Evolutionary conservation across 1,284 basidiomycete genomes (phyloP).

Genomic region (Ustilago curta): DNA sequence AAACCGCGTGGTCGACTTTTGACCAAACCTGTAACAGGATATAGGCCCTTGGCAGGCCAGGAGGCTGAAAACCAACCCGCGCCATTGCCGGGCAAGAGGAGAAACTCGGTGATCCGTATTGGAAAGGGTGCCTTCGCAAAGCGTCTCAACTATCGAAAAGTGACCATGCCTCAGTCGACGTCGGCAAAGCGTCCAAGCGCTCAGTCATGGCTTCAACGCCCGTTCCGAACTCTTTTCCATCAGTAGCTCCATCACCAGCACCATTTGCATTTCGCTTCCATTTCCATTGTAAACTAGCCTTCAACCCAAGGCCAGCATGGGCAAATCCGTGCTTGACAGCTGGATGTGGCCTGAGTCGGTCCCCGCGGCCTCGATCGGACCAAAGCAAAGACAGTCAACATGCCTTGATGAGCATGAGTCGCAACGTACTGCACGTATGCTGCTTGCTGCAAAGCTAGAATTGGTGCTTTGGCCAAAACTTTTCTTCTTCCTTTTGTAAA

Average conservation of each 20-base stretch:
- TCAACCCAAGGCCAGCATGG: conserved; percentile 5
- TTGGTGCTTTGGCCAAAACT: background rate
- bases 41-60: conserved; percentile 51
- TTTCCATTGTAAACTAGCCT: conserved; percentile 37
- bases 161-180: conserved; percentile 20
- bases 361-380: background rate
- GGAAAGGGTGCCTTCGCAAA: conserved; percentile 65
- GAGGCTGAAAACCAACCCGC: conserved; percentile 27
- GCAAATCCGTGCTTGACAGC: conserved; percentile 7
- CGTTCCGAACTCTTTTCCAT: background rate
- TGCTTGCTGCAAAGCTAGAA: background rate
- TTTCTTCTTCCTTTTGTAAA: no score
- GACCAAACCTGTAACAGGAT: conserved; percentile 51
- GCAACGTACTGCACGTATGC: no score
- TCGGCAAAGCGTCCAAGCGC: conserved; percentile 7
- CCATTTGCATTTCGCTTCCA: conserved; percentile 9
- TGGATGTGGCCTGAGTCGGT: background rate
- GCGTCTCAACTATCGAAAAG: conserved; percentile 52
- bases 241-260: background rate
- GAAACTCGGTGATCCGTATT: conserved; percentile 64
- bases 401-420: background rate
- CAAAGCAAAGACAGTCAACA: background rate
- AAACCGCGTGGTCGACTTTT: conserved; percentile 48
- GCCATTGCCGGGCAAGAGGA: conserved; percentile 39
- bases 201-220: background rate